Conservation (phyloP, 305 asterid species). For the Euphrasia arctica region DNA sequence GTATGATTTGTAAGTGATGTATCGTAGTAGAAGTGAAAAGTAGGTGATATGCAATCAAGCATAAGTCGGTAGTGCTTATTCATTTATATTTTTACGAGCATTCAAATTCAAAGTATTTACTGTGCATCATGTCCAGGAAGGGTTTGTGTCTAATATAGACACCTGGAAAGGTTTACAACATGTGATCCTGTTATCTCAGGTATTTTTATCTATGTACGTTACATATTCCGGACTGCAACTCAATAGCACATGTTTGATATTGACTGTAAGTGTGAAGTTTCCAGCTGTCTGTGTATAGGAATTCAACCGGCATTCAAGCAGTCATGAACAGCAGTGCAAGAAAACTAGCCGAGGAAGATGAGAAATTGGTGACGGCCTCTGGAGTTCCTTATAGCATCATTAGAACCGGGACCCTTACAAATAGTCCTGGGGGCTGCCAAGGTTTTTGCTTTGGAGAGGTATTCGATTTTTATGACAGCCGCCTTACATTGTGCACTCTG, state of each 20-base stretch:
- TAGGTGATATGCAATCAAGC: too few relatives aligned
- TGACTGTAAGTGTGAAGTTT: constrained; percentile 50
- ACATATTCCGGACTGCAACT: constrained; percentile 19
- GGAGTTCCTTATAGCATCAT: constrained; percentile 75
- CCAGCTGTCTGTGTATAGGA: constrained; percentile 89
- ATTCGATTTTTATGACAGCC: neutral
- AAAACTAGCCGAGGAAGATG: constrained; percentile 76
- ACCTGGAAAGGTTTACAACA: constrained; percentile 85
- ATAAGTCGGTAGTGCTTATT: too few relatives aligned
- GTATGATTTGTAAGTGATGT: too few relatives aligned
- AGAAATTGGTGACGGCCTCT: constrained; percentile 49
- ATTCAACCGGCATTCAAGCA: constrained; percentile 72
- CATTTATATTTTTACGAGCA: neutral
- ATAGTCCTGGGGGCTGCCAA: constrained; percentile 67
- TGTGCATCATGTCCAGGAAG: constrained; percentile 49
- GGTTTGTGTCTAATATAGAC: constrained; percentile 50
- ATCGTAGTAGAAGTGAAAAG: too few relatives aligned
- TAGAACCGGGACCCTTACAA: constrained; percentile 62
- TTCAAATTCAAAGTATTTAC: constrained; percentile 1
- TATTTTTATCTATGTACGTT: constrained; percentile 32
- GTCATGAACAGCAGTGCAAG: constrained; percentile 61
- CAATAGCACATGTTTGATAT: constrained; percentile 29
- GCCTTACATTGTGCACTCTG: neutral
- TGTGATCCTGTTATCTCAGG: constrained; percentile 87
- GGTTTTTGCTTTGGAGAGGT: constrained; percentile 83